A percentile compares a stretch with the other conserved stretches of the same genome.
Evolutionary conservation across 176 grass and related monocot species (phyloP).

Genomic region (Lolium rigidum): DNA sequence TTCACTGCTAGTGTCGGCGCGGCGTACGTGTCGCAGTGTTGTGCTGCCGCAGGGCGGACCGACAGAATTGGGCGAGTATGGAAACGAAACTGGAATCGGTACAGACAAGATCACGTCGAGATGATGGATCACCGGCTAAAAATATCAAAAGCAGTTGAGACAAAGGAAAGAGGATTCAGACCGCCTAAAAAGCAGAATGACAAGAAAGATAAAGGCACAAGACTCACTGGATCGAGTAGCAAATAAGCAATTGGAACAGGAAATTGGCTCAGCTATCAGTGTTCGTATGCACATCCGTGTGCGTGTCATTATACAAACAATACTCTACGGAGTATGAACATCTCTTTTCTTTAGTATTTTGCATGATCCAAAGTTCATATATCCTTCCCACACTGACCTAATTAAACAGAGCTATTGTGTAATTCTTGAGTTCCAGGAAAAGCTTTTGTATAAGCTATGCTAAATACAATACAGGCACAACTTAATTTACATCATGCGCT

Average conservation of each 20-base stretch:
- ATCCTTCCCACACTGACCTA: background rate
- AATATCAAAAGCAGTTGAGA: conserved; percentile 3
- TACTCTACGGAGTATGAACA: no score
- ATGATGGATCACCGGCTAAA: conserved; percentile 23
- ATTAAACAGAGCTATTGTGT: background rate
- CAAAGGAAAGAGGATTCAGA: background rate
- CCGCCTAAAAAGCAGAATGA: background rate
- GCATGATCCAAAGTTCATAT: background rate
- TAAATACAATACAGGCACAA: background rate
- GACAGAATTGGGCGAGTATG: background rate
- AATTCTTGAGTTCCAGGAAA: background rate
- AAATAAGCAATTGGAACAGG: background rate
- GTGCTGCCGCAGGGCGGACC: background rate
- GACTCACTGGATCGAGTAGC: background rate
- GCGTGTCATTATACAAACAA: background rate
- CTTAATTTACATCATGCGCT: background rate
- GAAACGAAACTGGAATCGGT: background rate
- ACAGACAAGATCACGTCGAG: conserved; percentile 29
- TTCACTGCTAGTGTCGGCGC: background rate
- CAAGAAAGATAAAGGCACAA: background rate
- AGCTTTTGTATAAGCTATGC: background rate
- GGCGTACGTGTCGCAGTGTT: background rate
- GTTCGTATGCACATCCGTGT: background rate
- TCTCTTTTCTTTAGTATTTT: background rate
- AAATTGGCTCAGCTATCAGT: background rate